Evolutionary conservation across 768 basidiomycete species (phyloP), one percentile per base, ranked within the genome.

Genomic region (Podaxis pistillaris): DNA sequence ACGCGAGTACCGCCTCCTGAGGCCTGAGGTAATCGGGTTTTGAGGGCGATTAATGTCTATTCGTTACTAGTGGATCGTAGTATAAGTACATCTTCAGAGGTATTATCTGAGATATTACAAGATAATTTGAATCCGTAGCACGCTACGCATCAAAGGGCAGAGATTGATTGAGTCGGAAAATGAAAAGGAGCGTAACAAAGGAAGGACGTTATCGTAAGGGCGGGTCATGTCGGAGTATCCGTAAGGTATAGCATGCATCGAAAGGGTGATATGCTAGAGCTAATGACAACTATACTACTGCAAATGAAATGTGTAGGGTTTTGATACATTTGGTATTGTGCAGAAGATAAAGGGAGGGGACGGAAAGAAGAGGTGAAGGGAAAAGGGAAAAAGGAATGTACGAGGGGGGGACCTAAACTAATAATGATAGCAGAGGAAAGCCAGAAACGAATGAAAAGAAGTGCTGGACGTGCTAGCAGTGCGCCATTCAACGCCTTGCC

Each of bases 401-500:
- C 33, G 9, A 52, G 24, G 33, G 38, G 33, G 24, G 19, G n/a
- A 41, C 26, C 44, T 50, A 54, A 30, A 19, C 53, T 49, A 56
- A 62, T 62, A 62, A 62, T 62, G 54, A 62, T 62, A 62, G 54
- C 44, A 40, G 54, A 56, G 17, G 44, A 36, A 37, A 46, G 22
- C 17, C 12, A 44, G 53, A 46, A 40, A 37, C 47, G 47, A 59
- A 50, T 59, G n/a, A 26, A 24, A 51, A 51, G 46, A 22, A 44
- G 41, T 44, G 55, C 6, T 13, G 9, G 15, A 37, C 6, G 22
- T 41, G 28, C 24, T 12, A 5, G 46, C 54, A 33, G 17, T 7
- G 6, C 33, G 44, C 41, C 49, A 57, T 56, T 78, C 70, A 91
- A 65, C 90, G 79, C 68, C 90, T 79, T 9, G 89, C 81, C 37